Evolutionary conservation across 345 rosid species (phyloP).

Genomic region (Firmiana major): DNA sequence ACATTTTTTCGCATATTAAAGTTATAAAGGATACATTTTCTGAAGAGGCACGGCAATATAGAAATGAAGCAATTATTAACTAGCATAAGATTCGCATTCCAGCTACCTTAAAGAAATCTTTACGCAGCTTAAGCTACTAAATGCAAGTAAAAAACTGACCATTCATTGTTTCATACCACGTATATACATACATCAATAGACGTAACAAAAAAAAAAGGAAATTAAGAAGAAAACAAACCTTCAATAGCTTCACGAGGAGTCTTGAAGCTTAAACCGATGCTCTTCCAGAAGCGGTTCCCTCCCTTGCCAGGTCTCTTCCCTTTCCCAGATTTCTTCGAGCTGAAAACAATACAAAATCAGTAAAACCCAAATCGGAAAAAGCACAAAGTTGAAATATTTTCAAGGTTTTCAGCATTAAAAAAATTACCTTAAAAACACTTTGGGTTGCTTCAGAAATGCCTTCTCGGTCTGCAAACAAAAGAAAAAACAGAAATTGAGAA

Average conservation of each 20-base stretch:
- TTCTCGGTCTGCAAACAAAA: conserved; percentile 43
- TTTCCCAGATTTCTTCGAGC: conserved; percentile 77
- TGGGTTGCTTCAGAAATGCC: conserved; percentile 65
- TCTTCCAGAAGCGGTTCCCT: conserved; percentile 86
- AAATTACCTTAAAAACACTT: conserved; percentile 47
- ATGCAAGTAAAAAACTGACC: not conserved
- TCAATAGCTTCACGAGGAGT: conserved; percentile 90
- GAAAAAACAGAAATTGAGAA: not conserved
- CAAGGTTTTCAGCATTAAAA: not conserved
- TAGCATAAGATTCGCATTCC: not conserved
- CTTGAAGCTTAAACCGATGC: conserved; percentile 85
- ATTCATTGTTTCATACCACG: not conserved
- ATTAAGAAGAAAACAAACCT: conserved; percentile 35
- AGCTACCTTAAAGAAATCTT: not conserved
- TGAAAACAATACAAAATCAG: conserved; percentile 19
- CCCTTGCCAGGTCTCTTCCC: conserved; percentile 96
- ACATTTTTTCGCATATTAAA: not conserved
- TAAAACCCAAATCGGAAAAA: not conserved
- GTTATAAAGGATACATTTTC: not conserved
- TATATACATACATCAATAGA: not conserved
- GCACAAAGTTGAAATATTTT: too few species aligned
- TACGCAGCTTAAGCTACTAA: not conserved
- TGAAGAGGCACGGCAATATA: not conserved
- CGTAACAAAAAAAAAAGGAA: not conserved
- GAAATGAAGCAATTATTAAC: not conserved